Conservation (phyloP, 2,329 filamentous ascomycete genomes). For the Teratosphaeria gauchensis region DNA sequence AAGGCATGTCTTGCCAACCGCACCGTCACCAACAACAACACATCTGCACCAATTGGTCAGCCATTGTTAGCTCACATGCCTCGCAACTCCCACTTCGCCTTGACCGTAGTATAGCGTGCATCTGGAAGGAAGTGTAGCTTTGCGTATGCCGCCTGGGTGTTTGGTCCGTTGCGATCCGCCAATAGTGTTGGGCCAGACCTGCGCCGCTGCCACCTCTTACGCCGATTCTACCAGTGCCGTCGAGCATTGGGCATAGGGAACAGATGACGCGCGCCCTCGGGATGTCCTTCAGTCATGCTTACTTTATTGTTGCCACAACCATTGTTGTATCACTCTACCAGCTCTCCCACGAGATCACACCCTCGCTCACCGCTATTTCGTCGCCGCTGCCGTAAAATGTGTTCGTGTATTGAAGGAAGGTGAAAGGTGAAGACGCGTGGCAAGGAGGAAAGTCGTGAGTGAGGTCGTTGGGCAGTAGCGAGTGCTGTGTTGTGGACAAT, state of each 20-base stretch:
- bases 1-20: conserved; percentile 97
- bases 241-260: background rate
- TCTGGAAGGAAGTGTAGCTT: background rate
- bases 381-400: background rate
- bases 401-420: background rate
- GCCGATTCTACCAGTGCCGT: background rate
- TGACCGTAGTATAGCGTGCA: background rate
- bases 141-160: background rate
- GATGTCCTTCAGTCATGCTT: background rate
- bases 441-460: background rate
- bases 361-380: background rate
- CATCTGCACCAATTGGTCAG: conserved; percentile 50
- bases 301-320: conserved; percentile 6
- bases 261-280: background rate
- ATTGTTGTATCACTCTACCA: background rate
- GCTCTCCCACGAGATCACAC: background rate
- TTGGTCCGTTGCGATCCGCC: background rate
- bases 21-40: conserved; percentile 98
- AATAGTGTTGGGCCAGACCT: background rate
- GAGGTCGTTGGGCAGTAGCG: background rate
- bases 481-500: background rate
- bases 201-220: background rate
- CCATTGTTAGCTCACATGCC: background rate
- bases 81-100: background rate
- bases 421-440: background rate